Percentiles rank a stretch among this genome's conserved stretches.
Evolutionary conservation across 768 basidiomycete species (phyloP).

Genomic region (Pleurotus tuoliensis): DNA sequence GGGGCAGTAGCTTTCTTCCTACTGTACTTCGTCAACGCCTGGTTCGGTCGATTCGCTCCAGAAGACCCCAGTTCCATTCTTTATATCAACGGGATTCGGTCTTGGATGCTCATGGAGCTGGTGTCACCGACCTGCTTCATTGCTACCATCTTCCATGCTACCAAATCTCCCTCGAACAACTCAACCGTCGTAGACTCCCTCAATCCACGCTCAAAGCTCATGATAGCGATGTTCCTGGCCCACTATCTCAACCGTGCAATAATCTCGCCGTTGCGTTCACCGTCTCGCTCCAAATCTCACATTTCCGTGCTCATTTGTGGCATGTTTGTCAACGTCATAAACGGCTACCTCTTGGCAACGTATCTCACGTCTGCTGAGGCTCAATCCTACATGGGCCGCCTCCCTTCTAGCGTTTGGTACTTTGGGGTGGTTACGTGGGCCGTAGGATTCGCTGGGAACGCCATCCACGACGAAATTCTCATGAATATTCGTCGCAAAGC

Average conservation of each 20-base stretch:
- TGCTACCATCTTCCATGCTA: conserved; percentile 43
- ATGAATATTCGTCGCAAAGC: conserved; percentile 74
- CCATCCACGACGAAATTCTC: conserved; percentile 88
- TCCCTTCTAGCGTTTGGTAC: conserved; percentile 36
- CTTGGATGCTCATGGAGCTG: conserved; percentile 83
- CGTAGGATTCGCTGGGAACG: conserved; percentile 71
- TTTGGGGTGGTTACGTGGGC: conserved; percentile 64
- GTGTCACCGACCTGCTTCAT: conserved; percentile 55
- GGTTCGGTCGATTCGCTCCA: conserved; percentile 75
- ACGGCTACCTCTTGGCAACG: conserved; percentile 66
- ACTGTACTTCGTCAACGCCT: conserved; percentile 60
- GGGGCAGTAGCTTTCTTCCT: conserved; percentile 33
- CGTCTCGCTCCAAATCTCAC: conserved; percentile 75
- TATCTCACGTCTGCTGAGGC: conserved; percentile 63
- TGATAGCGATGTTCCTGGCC: conserved; percentile 55
- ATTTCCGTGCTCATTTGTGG: conserved; percentile 55
- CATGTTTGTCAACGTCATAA: conserved; percentile 65
- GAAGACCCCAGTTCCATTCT: conserved; percentile 16
- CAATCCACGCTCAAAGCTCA: conserved; percentile 40
- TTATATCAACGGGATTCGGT: conserved; percentile 21
- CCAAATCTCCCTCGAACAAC: conserved; percentile 34
- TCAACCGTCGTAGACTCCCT: conserved; percentile 22
- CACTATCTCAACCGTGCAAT: conserved; percentile 87
- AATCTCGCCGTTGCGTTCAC: conserved; percentile 75
- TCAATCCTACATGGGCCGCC: conserved; percentile 33